These are phyloP conservation scores for Candida nemodendra DNA, from an alignment of 805 yeast species.

Conservation along the genomic window DNA sequence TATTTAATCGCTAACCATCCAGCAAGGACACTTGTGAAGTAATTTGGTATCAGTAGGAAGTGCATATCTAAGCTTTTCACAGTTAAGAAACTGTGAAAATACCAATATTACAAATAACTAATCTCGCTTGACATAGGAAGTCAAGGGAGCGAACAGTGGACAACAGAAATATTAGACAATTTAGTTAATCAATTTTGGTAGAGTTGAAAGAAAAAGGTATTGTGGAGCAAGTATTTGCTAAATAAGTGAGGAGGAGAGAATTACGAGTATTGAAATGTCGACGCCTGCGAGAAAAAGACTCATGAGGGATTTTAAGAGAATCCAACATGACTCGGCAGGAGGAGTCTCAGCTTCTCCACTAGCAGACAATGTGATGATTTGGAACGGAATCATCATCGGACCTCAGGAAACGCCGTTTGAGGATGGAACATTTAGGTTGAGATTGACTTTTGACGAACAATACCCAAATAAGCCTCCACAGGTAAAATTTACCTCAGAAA, in stretches of 20 bases:
- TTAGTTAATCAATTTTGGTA: too few species aligned
- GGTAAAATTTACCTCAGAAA: conserved; percentile 86
- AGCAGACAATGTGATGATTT: conserved; percentile 95
- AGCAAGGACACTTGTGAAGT: too few species aligned
- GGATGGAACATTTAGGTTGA: conserved; percentile 91
- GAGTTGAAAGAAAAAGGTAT: too few species aligned
- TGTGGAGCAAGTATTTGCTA: too few species aligned
- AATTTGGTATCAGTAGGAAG: too few species aligned
- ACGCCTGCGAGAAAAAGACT: conserved; percentile 98
- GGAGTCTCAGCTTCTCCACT: conserved; percentile 97
- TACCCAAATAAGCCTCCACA: conserved; percentile 96
- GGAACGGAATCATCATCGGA: conserved; percentile 98
- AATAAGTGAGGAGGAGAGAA: not conserved
- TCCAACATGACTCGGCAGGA: conserved; percentile 97
- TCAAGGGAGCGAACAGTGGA: too few species aligned
- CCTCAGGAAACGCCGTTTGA: conserved; percentile 98
- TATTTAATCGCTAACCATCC: too few species aligned
- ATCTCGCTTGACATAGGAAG: too few species aligned
- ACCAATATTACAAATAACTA: too few species aligned
- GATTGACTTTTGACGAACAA: conserved; percentile 90
- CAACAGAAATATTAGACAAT: too few species aligned
- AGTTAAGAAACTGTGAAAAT: too few species aligned
- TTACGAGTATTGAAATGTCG: conserved; percentile 55
- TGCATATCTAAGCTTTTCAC: too few species aligned
- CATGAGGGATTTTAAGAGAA: conserved; percentile 98